Percentiles rank a stretch among this genome's conserved stretches.
These are phyloP conservation scores for Fusarium dlaminii DNA, from an alignment of 2,329 filamentous ascomycete species.

Conservation along the genomic window DNA sequence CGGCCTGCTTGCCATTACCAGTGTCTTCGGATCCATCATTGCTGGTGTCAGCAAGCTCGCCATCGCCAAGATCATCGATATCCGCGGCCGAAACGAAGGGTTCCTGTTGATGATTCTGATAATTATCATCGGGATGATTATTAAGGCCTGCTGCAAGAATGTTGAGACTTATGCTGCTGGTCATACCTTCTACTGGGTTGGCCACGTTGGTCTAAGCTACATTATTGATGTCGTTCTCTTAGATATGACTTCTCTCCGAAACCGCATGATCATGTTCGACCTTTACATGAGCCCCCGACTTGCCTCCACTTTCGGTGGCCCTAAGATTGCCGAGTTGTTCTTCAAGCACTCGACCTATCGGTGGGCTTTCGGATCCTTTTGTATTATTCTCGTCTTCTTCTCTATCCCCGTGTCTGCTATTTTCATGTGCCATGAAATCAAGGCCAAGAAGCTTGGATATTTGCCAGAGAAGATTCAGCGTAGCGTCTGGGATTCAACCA, in stretches of 20 bases:
- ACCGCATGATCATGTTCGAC: constrained; percentile 56
- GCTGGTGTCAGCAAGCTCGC: constrained; percentile 51
- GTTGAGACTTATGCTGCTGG: constrained; percentile 68
- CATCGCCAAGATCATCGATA: constrained; percentile 59
- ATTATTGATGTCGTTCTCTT: constrained; percentile 55
- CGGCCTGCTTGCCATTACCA: constrained; percentile 71
- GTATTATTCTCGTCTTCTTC: constrained; percentile 69
- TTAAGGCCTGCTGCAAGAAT: constrained; percentile 69
- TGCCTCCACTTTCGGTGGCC: constrained; percentile 54
- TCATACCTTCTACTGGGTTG: constrained; percentile 72
- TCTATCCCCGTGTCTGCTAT: constrained; percentile 66
- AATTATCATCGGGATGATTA: constrained; percentile 64
- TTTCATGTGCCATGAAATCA: constrained; percentile 63
- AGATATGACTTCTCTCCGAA: constrained; percentile 55
- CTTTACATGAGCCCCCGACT: constrained; percentile 56
- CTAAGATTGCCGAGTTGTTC: constrained; percentile 37
- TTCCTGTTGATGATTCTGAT: constrained; percentile 55
- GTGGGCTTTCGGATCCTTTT: constrained; percentile 66
- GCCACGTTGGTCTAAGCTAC: constrained; percentile 55
- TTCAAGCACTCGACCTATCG: constrained; percentile 37
- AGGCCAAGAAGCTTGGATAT: constrained; percentile 62
- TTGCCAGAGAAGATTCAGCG: constrained; percentile 53
- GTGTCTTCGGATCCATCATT: constrained; percentile 64
- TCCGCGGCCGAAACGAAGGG: constrained; percentile 59
- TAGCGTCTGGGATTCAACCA: constrained; percentile 55